Evolutionary conservation across 805 yeast species (phyloP).

Genomic region (Zygoascus biomembranicola): DNA sequence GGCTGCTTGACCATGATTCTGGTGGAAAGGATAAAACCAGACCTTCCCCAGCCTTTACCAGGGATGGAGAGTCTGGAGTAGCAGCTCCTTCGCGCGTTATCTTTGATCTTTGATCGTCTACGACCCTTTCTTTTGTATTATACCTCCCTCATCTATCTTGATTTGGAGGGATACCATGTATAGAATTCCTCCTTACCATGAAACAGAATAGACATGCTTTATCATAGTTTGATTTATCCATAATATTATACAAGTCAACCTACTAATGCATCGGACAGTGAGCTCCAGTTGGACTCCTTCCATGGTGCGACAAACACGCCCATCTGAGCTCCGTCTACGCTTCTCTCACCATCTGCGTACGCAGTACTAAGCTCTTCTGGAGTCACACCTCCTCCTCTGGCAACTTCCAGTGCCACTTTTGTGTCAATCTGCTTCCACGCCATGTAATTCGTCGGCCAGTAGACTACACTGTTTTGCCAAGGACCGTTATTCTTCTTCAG

Average conservation of each 20-base stretch:
- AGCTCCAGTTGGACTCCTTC: conserved; percentile 30
- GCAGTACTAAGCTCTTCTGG: conserved; percentile 46
- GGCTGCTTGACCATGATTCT: conserved; percentile 34
- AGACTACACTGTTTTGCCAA: conserved; percentile 65
- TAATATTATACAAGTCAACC: background rate
- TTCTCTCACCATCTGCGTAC: conserved; percentile 38
- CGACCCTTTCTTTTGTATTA: no score
- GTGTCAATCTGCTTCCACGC: conserved; percentile 64
- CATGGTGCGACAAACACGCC: conserved; percentile 59
- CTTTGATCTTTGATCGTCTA: no score
- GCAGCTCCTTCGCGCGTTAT: no score
- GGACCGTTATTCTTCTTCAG: conserved; percentile 38
- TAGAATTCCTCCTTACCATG: no score
- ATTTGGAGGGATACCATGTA: no score
- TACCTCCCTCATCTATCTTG: no score
- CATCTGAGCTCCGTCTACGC: conserved; percentile 52
- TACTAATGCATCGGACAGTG: background rate
- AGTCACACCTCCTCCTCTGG: conserved; percentile 39
- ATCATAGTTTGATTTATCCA: no score
- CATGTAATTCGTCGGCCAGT: conserved; percentile 61
- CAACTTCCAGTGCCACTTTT: conserved; percentile 50
- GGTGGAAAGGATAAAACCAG: conserved; percentile 34
- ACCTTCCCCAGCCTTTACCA: conserved; percentile 8
- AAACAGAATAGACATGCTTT: no score
- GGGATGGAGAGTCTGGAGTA: background rate